phyloP scores from a whole-genome alignment of 169 alveolate species.

The Condylostoma magnum region DNA sequence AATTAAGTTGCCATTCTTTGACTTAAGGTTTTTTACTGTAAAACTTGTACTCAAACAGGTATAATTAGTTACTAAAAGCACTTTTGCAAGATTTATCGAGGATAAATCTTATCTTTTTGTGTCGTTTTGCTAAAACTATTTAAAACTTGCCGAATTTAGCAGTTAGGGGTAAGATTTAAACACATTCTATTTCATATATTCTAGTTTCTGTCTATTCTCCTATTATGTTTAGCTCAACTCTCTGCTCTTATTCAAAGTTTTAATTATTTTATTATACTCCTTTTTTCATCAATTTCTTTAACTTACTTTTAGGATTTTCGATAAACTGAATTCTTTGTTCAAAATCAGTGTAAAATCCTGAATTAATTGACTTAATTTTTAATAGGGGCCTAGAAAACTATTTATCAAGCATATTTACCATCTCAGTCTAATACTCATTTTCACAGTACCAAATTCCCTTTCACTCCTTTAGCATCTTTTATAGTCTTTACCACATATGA shows the following conservation, averaged over 20 bases:
- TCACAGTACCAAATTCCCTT: background rate
- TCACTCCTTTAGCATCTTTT: background rate
- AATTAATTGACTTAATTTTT: background rate
- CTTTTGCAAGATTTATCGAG: background rate
- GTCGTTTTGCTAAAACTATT: background rate
- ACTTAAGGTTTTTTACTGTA: background rate
- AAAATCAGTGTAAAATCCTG: background rate
- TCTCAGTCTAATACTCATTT: background rate
- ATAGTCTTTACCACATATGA: background rate
- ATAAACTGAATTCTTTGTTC: background rate
- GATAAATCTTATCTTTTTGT: background rate
- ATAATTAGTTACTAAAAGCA: background rate
- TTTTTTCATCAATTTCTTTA: background rate
- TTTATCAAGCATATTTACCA: background rate
- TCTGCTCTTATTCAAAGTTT: constrained; percentile 11
- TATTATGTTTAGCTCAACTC: background rate
- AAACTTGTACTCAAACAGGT: background rate
- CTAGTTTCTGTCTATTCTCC: constrained; percentile 7
- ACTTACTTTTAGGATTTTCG: background rate
- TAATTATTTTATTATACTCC: background rate
- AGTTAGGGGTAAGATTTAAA: background rate
- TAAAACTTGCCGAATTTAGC: background rate
- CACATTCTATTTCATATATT: background rate
- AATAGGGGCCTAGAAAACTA: background rate
- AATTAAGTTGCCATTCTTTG: background rate